phyloP scores from a whole-genome alignment of 805 yeast species.

The Clavispora fructus region DNA sequence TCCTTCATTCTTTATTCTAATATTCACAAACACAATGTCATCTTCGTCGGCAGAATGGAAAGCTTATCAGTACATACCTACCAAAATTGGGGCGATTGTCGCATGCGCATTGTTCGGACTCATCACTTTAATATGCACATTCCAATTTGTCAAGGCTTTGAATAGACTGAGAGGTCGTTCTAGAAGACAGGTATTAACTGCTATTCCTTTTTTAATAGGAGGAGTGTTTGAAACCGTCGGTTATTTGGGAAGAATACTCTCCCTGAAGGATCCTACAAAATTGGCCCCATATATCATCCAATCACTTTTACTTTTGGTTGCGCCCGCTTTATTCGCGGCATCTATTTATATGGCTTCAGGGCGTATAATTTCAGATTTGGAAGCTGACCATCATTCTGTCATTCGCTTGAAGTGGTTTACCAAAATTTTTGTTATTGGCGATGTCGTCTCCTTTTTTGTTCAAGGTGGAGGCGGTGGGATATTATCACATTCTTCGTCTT shows the following conservation, averaged over 20 bases:
- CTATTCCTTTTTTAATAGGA: slow-evolving; percentile 20
- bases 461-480: slow-evolving; percentile 29
- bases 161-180: not conserved
- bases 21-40: not conserved
- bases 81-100: not conserved
- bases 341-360: slow-evolving; percentile 28
- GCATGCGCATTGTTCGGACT: not conserved
- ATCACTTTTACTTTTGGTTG: slow-evolving; percentile 19
- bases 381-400: slow-evolving; percentile 12
- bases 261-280: slow-evolving; percentile 5
- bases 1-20: too few species aligned
- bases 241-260: slow-evolving; percentile 17
- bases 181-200: not conserved
- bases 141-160: not conserved
- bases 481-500: too few species aligned
- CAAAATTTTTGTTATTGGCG: slow-evolving; percentile 24
- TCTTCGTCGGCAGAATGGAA: not conserved
- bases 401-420: slow-evolving; percentile 19
- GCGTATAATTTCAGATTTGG: slow-evolving; percentile 14
- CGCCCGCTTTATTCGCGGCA: slow-evolving; percentile 28
- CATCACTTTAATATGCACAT: not conserved
- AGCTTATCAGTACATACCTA: not conserved
- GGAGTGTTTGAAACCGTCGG: slow-evolving; percentile 19
- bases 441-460: slow-evolving; percentile 21
- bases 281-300: slow-evolving; percentile 19